Conservation (phyloP, 2,329 filamentous ascomycete species). For the Nakataea oryzae region DNA sequence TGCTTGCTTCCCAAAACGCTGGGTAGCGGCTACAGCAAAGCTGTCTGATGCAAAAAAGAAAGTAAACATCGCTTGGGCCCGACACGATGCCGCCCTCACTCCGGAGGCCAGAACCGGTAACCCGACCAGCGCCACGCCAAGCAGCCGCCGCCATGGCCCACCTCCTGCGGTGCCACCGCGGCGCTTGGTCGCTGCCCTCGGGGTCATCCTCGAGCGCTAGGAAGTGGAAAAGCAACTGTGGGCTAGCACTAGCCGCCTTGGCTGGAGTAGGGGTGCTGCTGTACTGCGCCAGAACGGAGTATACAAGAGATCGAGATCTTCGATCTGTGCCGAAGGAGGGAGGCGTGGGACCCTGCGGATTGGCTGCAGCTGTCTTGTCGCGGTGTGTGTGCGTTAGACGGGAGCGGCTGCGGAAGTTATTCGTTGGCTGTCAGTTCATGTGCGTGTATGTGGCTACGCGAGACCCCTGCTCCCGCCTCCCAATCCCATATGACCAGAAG, state of each 20-base stretch:
- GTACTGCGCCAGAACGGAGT: neutral
- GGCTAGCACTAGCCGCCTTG: neutral
- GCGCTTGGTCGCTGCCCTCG: too few relatives aligned
- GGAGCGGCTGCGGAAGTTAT: neutral
- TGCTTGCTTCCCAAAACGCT: neutral
- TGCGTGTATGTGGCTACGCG: neutral
- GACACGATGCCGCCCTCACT: too few relatives aligned
- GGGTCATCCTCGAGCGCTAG: too few relatives aligned
- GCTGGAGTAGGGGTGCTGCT: neutral
- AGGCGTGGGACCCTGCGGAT: neutral
- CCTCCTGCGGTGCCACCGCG: too few relatives aligned
- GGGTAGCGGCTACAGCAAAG: neutral
- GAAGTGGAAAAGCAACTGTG: too few relatives aligned
- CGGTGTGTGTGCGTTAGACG: neutral
- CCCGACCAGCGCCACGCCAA: too few relatives aligned
- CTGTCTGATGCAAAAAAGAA: neutral
- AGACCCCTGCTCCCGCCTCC: neutral
- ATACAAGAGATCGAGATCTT: neutral
- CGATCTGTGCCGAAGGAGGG: neutral
- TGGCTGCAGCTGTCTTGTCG: too few relatives aligned
- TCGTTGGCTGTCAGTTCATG: neutral
- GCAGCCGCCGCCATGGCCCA: too few relatives aligned
- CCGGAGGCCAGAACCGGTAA: too few relatives aligned
- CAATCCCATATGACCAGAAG: neutral
- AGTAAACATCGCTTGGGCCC: neutral